Evolutionary conservation across 306 rosid genomes (phyloP).

Genomic region (Cicer bijugum): DNA sequence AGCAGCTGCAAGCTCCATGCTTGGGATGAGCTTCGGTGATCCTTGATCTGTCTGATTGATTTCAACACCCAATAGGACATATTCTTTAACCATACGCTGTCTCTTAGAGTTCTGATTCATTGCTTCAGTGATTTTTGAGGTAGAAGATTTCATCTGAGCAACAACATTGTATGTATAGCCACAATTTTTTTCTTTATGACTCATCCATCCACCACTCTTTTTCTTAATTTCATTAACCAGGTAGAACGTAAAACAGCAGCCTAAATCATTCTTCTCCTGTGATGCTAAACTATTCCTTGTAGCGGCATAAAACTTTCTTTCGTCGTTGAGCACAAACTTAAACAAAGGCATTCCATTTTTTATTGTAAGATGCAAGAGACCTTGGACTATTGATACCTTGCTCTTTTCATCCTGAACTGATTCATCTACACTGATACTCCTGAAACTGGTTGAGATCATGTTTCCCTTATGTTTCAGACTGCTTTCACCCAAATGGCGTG

Average conservation of each 20-base stretch:
- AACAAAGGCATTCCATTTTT: slow-evolving; percentile 80
- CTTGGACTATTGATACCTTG: slow-evolving; percentile 61
- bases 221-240: slow-evolving; percentile 79
- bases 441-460: slow-evolving; percentile 48
- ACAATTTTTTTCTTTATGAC: slow-evolving; percentile 60
- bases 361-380: slow-evolving; percentile 69
- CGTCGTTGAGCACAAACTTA: slow-evolving; percentile 71
- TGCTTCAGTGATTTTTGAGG: slow-evolving; percentile 50
- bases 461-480: slow-evolving; percentile 49
- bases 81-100: slow-evolving; percentile 53
- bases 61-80: slow-evolving; percentile 66
- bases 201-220: slow-evolving; percentile 78
- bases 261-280: slow-evolving; percentile 65
- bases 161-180: slow-evolving; percentile 69
- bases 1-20: slow-evolving; percentile 77
- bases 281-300: slow-evolving; percentile 59
- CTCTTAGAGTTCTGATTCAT: slow-evolving; percentile 44
- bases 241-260: slow-evolving; percentile 71
- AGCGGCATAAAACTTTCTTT: slow-evolving; percentile 67
- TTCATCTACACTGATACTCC: slow-evolving; percentile 46
- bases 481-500: slow-evolving; percentile 53
- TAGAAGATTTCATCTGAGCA: slow-evolving; percentile 77
- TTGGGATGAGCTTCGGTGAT: slow-evolving; percentile 50
- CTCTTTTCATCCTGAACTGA: slow-evolving; percentile 53
- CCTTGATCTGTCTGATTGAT: slow-evolving; percentile 59